phyloP scores from a whole-genome alignment of 176 grass and related monocot species.

The Zoysia pacifica region DNA sequence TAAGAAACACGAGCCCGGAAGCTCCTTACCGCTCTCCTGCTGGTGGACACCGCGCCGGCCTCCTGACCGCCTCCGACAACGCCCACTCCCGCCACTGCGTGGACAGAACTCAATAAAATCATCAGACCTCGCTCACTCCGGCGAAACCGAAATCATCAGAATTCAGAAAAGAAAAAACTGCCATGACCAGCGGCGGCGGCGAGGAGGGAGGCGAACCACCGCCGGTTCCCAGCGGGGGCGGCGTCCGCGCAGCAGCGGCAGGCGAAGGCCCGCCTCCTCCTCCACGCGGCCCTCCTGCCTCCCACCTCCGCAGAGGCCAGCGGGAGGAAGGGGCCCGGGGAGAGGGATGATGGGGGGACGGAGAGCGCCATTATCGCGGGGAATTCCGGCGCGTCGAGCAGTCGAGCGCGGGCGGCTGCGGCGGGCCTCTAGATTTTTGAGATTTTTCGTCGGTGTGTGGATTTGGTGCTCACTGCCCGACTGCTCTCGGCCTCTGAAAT shows the following conservation, averaged over 20 bases:
- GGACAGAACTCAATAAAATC: background rate
- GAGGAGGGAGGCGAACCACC: conserved; percentile 48
- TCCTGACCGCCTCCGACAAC: conserved; percentile 38
- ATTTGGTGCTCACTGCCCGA: conserved; percentile 26
- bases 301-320: background rate
- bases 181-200: conserved; percentile 44
- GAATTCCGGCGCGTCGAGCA: background rate
- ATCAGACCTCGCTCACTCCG: background rate
- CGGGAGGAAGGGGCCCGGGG: background rate
- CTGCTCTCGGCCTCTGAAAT: conserved; percentile 43
- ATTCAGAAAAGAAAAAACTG: background rate
- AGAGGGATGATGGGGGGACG: conserved; percentile 36
- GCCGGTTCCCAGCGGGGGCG: conserved; percentile 24
- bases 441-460: conserved; percentile 21
- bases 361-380: conserved; percentile 62
- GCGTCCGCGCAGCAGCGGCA: conserved; percentile 42
- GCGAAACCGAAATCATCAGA: background rate
- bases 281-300: background rate
- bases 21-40: conserved; percentile 88
- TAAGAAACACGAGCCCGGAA: background rate
- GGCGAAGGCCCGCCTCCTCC: conserved; percentile 28
- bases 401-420: background rate
- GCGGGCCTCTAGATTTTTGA: background rate
- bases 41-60: conserved; percentile 77
- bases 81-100: conserved; percentile 39